Conservation (phyloP, 129 eudicot species). For the Erigeron canadensis region DNA sequence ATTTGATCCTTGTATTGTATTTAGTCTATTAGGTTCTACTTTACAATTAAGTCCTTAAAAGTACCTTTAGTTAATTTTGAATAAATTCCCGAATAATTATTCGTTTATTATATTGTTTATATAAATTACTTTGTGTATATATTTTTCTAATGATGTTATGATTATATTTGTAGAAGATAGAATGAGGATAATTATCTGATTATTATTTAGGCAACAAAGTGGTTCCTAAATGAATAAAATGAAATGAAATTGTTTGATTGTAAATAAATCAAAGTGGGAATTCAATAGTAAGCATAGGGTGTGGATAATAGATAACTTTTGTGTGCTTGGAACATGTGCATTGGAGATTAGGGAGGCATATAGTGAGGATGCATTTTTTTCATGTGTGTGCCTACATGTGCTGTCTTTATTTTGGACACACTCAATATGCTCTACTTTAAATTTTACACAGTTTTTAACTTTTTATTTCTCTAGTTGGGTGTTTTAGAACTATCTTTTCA, state of each 20-base stretch:
- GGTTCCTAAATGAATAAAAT: background rate
- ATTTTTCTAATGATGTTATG: too few relatives aligned
- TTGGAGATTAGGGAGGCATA: conserved; percentile 4
- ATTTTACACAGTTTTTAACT: conserved; percentile 1
- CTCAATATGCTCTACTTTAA: conserved; percentile 5
- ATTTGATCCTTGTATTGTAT: background rate
- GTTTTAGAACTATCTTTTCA: too few relatives aligned
- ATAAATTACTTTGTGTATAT: too few relatives aligned
- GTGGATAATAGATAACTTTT: conserved; percentile 12
- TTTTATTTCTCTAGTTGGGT: background rate
- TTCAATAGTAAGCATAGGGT: background rate
- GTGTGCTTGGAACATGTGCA: conserved; percentile 14
- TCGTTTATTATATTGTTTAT: too few relatives aligned
- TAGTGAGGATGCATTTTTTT: background rate
- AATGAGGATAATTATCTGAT: background rate
- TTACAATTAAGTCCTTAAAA: too few relatives aligned
- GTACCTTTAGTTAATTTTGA: too few relatives aligned
- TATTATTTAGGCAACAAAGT: too few relatives aligned
- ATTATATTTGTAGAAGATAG: too few relatives aligned
- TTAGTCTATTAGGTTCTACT: too few relatives aligned
- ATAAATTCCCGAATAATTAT: too few relatives aligned
- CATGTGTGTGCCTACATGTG: background rate
- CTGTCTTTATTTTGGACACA: conserved; percentile 12
- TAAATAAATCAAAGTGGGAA: conserved; percentile 5
- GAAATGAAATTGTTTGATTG: background rate